A percentile compares a stretch with the other conserved stretches of the same genome.
These are phyloP conservation scores for Toxicodendron radicans DNA, from an alignment of 345 rosid species.

Conservation along the genomic window DNA sequence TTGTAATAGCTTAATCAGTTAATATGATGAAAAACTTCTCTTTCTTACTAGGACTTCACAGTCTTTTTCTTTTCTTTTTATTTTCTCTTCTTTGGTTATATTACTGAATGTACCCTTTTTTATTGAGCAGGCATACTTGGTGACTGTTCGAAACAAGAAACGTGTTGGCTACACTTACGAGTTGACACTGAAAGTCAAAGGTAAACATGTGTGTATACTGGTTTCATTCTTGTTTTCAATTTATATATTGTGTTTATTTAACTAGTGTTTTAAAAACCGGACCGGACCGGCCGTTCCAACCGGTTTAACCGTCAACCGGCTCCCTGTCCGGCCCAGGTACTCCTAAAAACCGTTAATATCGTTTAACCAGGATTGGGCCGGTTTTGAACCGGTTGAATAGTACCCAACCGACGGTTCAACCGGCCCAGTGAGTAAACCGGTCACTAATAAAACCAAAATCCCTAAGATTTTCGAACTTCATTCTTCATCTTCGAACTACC, in stretches of 20 bases:
- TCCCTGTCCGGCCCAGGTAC: too few species aligned
- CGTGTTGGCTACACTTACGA: constrained; percentile 86
- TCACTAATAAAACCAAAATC: too few species aligned
- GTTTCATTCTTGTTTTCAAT: neutral
- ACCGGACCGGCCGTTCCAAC: too few species aligned
- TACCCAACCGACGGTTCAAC: too few species aligned
- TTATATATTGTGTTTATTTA: constrained; percentile 1
- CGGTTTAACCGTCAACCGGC: too few species aligned
- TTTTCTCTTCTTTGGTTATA: neutral
- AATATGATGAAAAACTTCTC: neutral
- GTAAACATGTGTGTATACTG: constrained; percentile 26
- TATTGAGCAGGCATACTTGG: constrained; percentile 74
- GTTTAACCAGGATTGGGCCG: too few species aligned
- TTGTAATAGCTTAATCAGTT: neutral
- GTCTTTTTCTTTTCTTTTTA: neutral
- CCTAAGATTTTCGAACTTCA: too few species aligned
- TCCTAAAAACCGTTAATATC: too few species aligned
- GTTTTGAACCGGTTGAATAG: too few species aligned
- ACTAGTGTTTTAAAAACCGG: too few species aligned
- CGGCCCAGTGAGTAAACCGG: too few species aligned
- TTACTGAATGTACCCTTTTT: constrained; percentile 2
- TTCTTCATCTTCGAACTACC: too few species aligned
- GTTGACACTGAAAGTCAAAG: constrained; percentile 71
- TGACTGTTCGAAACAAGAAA: constrained; percentile 87
- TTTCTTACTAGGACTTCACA: neutral